Evolutionary conservation across 2,329 filamentous ascomycete genomes (phyloP).

Genomic region (Diplodia intermedia): DNA sequence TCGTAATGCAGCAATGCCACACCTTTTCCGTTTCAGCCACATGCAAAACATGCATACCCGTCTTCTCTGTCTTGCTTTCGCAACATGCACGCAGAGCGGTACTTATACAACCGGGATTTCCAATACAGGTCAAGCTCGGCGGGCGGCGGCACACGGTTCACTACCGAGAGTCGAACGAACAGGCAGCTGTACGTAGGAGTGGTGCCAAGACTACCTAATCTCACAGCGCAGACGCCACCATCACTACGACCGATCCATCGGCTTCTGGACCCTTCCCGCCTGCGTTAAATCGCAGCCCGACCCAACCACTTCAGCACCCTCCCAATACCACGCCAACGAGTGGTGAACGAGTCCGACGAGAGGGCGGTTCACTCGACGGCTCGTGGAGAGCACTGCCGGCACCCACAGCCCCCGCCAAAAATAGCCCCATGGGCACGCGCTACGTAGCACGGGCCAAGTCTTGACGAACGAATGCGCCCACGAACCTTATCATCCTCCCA

Average conservation of each 20-base stretch:
- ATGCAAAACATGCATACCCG: not conserved
- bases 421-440: slow-evolving; percentile 6
- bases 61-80: not conserved
- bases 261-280: not conserved
- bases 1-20: slow-evolving; percentile 11
- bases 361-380: not conserved
- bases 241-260: not conserved
- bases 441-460: not conserved
- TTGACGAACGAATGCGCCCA: not conserved
- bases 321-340: not conserved
- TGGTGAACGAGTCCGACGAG: not conserved
- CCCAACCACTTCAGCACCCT: not conserved
- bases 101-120: not conserved
- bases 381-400: not conserved
- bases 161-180: slow-evolving; percentile 3
- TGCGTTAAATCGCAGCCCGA: not conserved
- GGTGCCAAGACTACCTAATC: not conserved
- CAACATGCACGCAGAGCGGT: too few species aligned
- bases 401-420: not conserved
- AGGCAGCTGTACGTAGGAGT: slow-evolving; percentile 14
- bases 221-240: not conserved
- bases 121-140: not conserved
- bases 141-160: not conserved
- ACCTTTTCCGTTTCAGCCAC: not conserved
- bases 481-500: not conserved